phyloP scores from a whole-genome alignment of 2,329 filamentous ascomycete species.

The Phaeosphaeria sp. region DNA sequence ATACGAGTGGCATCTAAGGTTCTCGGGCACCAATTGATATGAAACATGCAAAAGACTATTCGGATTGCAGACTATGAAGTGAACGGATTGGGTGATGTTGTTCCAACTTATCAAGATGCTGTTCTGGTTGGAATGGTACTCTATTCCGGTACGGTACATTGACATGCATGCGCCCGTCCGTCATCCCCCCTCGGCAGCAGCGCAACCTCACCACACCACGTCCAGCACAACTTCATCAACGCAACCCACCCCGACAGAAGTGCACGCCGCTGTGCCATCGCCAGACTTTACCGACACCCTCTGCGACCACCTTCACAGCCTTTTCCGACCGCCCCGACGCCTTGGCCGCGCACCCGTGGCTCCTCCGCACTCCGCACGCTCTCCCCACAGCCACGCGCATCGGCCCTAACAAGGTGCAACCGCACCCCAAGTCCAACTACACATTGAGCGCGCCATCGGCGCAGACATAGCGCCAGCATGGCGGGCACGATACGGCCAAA shows the following conservation, averaged over 20 bases:
- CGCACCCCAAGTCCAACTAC: conserved; percentile 8
- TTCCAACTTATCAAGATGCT: not conserved
- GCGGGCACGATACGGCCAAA: conserved; percentile 48
- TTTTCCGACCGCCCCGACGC: conserved; percentile 8
- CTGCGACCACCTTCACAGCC: conserved; percentile 18
- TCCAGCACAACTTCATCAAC: not conserved
- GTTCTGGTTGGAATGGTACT: not conserved
- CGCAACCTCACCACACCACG: not conserved
- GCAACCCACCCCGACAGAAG: conserved; percentile 17
- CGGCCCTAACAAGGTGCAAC: conserved; percentile 12
- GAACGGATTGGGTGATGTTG: not conserved
- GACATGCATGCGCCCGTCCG: not conserved
- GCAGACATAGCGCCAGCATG: conserved; percentile 34
- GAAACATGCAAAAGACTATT: not conserved
- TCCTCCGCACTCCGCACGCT: conserved; percentile 18
- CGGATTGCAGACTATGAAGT: not conserved
- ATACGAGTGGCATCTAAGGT: not conserved
- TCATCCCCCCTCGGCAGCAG: not conserved
- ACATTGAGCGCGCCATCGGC: conserved; percentile 18
- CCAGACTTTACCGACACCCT: conserved; percentile 9
- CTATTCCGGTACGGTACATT: not conserved
- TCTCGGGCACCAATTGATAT: not conserved
- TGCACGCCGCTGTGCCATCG: conserved; percentile 17
- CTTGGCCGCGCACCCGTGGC: conserved; percentile 6
- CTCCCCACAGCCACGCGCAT: conserved; percentile 20